Evolutionary conservation across 495 filamentous ascomycete species (phyloP), one percentile per base, ranked within the genome.

Genomic region (Eremomyces bilateralis): DNA sequence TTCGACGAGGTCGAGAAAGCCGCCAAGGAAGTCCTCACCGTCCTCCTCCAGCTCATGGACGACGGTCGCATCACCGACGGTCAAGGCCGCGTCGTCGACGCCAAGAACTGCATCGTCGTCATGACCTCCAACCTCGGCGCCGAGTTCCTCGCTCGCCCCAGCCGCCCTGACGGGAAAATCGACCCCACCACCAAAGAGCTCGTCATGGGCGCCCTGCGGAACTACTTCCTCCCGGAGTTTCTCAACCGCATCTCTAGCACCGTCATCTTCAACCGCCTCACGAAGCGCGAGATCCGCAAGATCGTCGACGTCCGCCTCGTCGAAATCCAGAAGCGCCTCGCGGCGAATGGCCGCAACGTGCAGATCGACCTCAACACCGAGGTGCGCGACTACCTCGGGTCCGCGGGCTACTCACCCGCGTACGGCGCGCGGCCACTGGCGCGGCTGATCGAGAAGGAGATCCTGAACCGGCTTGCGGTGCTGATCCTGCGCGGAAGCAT

Each of bases 1-100:
- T 97, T 97, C 45, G 88, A 97, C 49, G 88, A 97, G 54, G 80
- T 93, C 13, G 88, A 97, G 57, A 97, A 97, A 61, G 88, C 88
- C 1, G 88, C 88, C 34, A 95, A 95, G 56, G 88, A 97, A 57
- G 78, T 97, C 10, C 62, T 97, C 19, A 97, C 88, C 5, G 90
- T 97, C 4, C 68, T 97, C 15, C 68, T 97, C 5, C 88, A 97
- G 52, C 80, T 97, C 47, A 94, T 97, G 77, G 88, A 97, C 48
- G 88, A 97, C 47, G 88, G 88, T 16, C 88, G 88, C 45, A 94
- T 97, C 56, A 97, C 88, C 13, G 88, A 97, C 46, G 90, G 90
- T 32, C 90, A 94, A 62, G 88, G 88, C 43, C 68, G 88, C 40
- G 62, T 93, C 34, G 73, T 97, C 40, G 90, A 97, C 49, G 90